Conservation (phyloP, 352 stramenopile genomes). For the Pythium coloratum region DNA sequence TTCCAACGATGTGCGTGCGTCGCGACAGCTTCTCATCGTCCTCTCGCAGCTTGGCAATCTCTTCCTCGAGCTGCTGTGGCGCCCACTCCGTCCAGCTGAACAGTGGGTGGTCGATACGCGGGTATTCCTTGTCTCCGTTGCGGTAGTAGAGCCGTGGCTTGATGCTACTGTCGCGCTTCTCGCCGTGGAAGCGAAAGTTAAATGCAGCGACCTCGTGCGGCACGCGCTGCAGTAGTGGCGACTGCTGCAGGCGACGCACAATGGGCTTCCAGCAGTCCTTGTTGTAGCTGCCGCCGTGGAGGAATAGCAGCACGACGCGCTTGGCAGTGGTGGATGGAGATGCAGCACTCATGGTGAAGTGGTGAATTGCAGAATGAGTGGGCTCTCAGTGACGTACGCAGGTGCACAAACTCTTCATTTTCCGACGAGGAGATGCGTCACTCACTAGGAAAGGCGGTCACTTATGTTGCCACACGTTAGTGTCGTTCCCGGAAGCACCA, state of each 20-base stretch:
- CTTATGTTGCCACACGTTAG: neutral
- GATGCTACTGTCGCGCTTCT: conserved; percentile 33
- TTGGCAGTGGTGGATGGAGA: neutral
- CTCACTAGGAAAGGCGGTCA: neutral
- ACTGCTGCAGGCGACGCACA: conserved; percentile 30
- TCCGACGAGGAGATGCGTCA: too few relatives aligned
- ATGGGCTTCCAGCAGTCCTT: conserved; percentile 49
- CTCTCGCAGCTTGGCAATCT: conserved; percentile 16
- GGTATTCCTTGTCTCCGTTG: conserved; percentile 20
- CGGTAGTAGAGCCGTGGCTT: conserved; percentile 20
- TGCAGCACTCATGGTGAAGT: neutral
- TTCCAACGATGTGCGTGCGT: conserved; percentile 15
- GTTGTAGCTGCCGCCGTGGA: conserved; percentile 44
- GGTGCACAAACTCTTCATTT: too few relatives aligned
- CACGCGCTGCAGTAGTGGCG: conserved; percentile 28
- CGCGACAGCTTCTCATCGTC: conserved; percentile 7
- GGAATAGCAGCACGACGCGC: conserved; percentile 39
- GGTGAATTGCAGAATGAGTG: neutral
- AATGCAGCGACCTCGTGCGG: conserved; percentile 31
- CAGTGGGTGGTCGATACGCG: conserved; percentile 34
- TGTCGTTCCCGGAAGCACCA: neutral
- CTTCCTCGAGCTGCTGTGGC: conserved; percentile 1
- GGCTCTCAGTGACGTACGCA: too few relatives aligned
- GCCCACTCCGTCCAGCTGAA: conserved; percentile 16
- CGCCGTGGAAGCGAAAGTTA: conserved; percentile 44